A percentile compares a stretch with the other conserved stretches of the same genome.
Evolutionary conservation across 2,329 filamentous ascomycete species (phyloP).

Genomic region (Pseudogymnoascus sp.): DNA sequence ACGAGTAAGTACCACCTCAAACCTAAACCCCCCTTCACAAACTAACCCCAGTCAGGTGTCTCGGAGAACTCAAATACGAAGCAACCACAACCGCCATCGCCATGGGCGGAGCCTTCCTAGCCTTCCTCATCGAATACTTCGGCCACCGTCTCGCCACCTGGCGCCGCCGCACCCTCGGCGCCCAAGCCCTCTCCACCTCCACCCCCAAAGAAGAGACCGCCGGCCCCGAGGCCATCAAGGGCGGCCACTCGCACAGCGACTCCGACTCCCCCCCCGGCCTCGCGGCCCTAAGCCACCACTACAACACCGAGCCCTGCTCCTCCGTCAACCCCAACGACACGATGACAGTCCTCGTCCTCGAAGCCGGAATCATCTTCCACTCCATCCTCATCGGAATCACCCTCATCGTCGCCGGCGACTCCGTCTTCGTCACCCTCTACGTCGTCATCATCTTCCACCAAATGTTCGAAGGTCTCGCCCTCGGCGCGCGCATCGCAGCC

Average conservation of each 20-base stretch:
- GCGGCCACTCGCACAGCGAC: not conserved
- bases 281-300: not conserved
- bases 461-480: constrained; percentile 68
- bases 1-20: constrained; percentile 32
- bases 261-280: not conserved
- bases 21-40: not conserved
- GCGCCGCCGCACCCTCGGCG: constrained; percentile 15
- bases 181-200: not conserved
- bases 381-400: constrained; percentile 59
- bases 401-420: constrained; percentile 51
- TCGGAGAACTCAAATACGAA: constrained; percentile 60
- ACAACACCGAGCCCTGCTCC: not conserved
- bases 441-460: constrained; percentile 70
- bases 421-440: constrained; percentile 49
- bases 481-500: constrained; percentile 61
- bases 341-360: constrained; percentile 59
- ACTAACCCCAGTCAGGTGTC: constrained; percentile 34
- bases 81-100: constrained; percentile 60
- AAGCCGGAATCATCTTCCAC: constrained; percentile 68
- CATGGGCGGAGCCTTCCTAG: constrained; percentile 66
- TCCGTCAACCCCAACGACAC: constrained; percentile 31
- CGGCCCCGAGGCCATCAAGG: not conserved
- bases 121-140: constrained; percentile 63
- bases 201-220: not conserved
- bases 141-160: constrained; percentile 49